These are phyloP conservation scores for Diddensiella transvaalensis DNA, from an alignment of 805 yeast species.

Conservation along the genomic window DNA sequence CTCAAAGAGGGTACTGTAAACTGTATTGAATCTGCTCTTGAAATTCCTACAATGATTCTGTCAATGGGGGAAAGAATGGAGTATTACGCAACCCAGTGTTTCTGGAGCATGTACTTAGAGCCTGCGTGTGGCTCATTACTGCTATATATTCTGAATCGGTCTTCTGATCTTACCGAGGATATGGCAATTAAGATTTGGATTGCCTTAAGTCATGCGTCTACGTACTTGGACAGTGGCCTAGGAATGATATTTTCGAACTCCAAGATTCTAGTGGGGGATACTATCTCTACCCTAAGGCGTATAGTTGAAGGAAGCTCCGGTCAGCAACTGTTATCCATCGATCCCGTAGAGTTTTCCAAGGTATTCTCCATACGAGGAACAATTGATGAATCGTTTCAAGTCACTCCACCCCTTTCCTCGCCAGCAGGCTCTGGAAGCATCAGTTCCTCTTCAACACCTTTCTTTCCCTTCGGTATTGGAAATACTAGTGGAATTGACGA, in stretches of 20 bases:
- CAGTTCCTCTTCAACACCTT: not conserved
- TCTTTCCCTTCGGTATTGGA: not conserved
- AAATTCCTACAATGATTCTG: conserved; percentile 12
- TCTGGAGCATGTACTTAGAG: conserved; percentile 14
- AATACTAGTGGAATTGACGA: not conserved
- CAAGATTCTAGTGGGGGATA: conserved; percentile 3
- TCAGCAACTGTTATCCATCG: not conserved
- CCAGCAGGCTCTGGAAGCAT: not conserved
- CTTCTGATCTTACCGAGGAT: conserved; percentile 4
- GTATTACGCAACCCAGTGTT: conserved; percentile 2
- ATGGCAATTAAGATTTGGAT: conserved; percentile 15
- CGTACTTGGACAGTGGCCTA: conserved; percentile 13
- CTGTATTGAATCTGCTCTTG: conserved; percentile 11
- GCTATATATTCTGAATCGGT: conserved; percentile 9
- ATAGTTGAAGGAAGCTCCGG: conserved; percentile 1
- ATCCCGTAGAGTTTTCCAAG: conserved; percentile 6
- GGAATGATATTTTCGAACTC: conserved; percentile 4
- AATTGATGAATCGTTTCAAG: not conserved
- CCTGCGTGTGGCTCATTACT: conserved; percentile 8
- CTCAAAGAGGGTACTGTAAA: not conserved
- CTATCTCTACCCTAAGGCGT: conserved; percentile 1
- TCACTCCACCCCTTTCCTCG: not conserved
- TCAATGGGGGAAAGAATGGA: conserved; percentile 11
- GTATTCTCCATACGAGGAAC: conserved; percentile 1
- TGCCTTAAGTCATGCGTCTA: conserved; percentile 9